Base-by-base conservation (phyloP, 164 flowering plant genomes). In the Annona cherimola region DNA sequence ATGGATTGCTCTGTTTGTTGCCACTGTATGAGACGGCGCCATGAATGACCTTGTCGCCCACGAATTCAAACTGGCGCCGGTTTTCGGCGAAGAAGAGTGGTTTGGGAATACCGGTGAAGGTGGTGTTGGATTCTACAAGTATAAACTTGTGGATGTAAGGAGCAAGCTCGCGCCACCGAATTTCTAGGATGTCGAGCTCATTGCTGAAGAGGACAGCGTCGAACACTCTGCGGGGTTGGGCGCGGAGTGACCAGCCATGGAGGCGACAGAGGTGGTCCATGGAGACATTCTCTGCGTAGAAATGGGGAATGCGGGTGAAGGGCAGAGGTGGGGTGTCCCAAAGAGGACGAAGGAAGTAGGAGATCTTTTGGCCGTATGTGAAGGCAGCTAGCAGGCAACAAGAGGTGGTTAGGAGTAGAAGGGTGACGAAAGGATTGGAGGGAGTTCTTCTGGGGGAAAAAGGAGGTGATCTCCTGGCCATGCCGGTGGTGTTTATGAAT, bases 271-370 rank as follows among this genome's bases (percentile, higher is more conserved):
- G 79, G 9, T 69, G 75, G 50, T 66, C 1, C 74, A 74, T 75
- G 39, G 83, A 78, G 60, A 80, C 71, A 45, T 82, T 78, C 45
- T 78, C 83, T 2, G 83, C 79, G 18, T 82, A 80, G 71, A 76
- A 82, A 67, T 82, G 84, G 35, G 84, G 81, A 1, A 82, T 39
- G 45, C 68, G 75, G 42, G 61, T 63, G 70, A 82, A 82, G 39
- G 84, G 77, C 11, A 41, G 74, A 54, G 84, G 83, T 14, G 84
- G 78, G 4, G n/a, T 78, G 73, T 82, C 84, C 83, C 84, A 79
- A 54, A 82, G 74, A 1, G 84, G 84, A 39, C 83, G 82, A 43
- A 80, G 72, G 67, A 82, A 76, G 70, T 76, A 77, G 41, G 79
- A 73, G 64, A 82, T 42, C 41, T 78, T 69, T 39, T 77, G 76